Evolutionary conservation across 331 rosid genomes (phyloP).

Genomic region (Erythrophleum ivorense): DNA sequence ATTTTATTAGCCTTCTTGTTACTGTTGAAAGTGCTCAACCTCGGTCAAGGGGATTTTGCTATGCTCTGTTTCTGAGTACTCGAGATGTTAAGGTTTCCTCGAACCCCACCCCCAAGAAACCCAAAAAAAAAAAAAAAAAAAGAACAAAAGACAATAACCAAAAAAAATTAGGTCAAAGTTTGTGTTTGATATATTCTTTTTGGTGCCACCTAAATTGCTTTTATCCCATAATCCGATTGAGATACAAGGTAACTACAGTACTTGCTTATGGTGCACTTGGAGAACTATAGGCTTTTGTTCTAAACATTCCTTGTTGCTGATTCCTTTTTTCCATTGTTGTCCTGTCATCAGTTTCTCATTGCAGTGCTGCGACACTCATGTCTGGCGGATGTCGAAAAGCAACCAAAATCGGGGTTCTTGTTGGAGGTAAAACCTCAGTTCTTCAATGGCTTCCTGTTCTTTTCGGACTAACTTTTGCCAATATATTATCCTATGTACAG

Average conservation of each 20-base stretch:
- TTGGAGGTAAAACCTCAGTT: constrained; percentile 61
- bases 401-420: constrained; percentile 54
- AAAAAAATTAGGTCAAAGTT: not conserved
- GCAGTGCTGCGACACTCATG: constrained; percentile 46
- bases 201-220: constrained; percentile 7
- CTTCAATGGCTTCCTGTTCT: not conserved
- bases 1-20: not conserved
- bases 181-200: not conserved
- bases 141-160: not conserved
- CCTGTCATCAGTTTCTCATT: constrained; percentile 50
- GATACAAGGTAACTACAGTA: not conserved
- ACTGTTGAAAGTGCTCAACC: not conserved
- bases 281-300: constrained; percentile 3
- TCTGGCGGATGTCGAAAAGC: constrained; percentile 56
- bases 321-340: constrained; percentile 25
- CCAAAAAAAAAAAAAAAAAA: too few relatives aligned
- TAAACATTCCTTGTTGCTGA: constrained; percentile 40
- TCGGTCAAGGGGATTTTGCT: not conserved
- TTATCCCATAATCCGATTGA: not conserved
- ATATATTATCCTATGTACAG: constrained; percentile 14
- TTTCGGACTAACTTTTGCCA: constrained; percentile 1
- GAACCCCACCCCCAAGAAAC: not conserved
- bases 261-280: constrained; percentile 8
- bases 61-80: not conserved
- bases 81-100: not conserved